Base-by-base conservation (phyloP, 2,329 filamentous ascomycete species). In the Alternaria conjuncta region DNA sequence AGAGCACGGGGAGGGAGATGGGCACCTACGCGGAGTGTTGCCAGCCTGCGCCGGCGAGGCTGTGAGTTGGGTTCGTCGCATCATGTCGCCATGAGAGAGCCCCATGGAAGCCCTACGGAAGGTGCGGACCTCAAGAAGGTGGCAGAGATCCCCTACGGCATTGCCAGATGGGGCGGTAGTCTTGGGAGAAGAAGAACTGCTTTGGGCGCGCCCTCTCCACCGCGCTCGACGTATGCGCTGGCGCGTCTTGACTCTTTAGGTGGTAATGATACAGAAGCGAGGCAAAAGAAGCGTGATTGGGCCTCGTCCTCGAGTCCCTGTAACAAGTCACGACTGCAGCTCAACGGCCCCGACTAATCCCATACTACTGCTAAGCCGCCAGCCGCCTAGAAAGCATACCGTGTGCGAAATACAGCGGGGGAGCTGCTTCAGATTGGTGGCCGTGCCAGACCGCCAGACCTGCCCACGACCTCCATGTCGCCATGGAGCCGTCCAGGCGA, bases 11-110 rank as follows among this genome's bases (percentile, higher is more conserved):
- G 49, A 59, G 53, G 55, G 20, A 36, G 12, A 59, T 45, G 21
- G 49, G 67, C 69, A 90, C 88, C 78, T 89, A 90, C 88, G 84
- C 75, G 85, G 82, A 79, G 86, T 85, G 70, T 86, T 82, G 55
- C 18, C 36, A 15, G 86, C 83, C 81, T 85, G 85, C 80, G 87
- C 87, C 72, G 87, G 89, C 70, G 88, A 89, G 69, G 77, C 76
- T 66, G 75, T 78, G 64, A 69, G 71, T 63, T 75, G 75, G 67
- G 58, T 76, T 71, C 76, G 75, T 69, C 72, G 75, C 61, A 78
- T 77, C 76, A 78, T 79, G 74, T 73, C 70, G 72, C 70, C 73
- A 71, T 72, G 62, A 56, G 60, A 26, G 36, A 43, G 65, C 67
- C 45, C 57, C 55, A 66, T 63, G 23, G 55, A 59, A 63, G 63